Conservation (phyloP, 139 green algal genomes). For the Chlamydomonas incerta region DNA sequence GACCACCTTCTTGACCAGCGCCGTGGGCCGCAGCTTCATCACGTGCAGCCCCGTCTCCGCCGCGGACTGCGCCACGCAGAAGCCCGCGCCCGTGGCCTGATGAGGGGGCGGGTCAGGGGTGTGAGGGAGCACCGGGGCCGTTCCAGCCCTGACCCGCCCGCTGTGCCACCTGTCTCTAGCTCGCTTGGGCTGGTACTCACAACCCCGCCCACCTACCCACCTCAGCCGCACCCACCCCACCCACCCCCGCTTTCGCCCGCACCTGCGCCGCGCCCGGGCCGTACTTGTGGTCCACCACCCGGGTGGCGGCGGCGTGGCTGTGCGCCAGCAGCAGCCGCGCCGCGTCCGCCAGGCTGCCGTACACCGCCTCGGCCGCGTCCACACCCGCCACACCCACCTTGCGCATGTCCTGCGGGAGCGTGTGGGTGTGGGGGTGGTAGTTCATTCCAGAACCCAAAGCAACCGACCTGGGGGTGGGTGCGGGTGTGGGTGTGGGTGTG, state of each 20-base stretch:
- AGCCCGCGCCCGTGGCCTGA: neutral
- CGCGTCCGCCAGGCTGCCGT: constrained; percentile 28
- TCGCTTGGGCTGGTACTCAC: no score
- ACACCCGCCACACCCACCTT: constrained; percentile 32
- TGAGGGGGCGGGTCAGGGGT: neutral
- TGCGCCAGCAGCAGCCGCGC: constrained; percentile 34
- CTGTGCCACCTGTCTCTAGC: neutral
- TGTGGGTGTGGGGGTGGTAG: no score
- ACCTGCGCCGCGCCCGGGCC: constrained; percentile 4
- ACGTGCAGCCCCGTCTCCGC: constrained; percentile 32
- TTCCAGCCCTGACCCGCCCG: no score
- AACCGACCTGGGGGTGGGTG: no score
- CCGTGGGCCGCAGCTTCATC: constrained; percentile 30
- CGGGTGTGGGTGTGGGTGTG: no score
- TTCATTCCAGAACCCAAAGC: no score
- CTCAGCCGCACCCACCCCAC: neutral
- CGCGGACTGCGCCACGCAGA: neutral
- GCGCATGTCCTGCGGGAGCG: constrained; percentile 4
- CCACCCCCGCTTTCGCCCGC: neutral
- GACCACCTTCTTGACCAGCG: neutral
- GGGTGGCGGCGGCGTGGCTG: neutral
- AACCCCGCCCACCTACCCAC: no score
- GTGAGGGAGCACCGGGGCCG: no score
- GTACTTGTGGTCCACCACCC: constrained; percentile 17
- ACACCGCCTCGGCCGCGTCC: constrained; percentile 17